Conservation (phyloP, 2,329 filamentous ascomycete genomes). For the Monosporascus sp. region DNA sequence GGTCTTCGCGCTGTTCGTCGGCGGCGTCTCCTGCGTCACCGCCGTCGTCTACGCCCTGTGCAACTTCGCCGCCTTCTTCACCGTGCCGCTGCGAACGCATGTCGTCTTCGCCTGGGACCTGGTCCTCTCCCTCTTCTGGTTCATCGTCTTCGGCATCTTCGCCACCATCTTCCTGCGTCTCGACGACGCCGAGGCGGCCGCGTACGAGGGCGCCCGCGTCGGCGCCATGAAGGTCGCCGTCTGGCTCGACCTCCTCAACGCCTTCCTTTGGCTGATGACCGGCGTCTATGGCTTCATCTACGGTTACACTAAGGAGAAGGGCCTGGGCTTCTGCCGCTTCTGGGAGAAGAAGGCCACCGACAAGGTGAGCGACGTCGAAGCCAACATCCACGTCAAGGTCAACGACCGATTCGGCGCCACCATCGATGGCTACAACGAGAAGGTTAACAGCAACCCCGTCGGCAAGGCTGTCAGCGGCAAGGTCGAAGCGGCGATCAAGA, state of each 20-base stretch:
- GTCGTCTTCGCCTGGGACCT: conserved; percentile 41
- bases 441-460: not conserved
- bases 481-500: not conserved
- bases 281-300: conserved; percentile 36
- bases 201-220: conserved; percentile 32
- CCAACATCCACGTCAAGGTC: conserved; percentile 8
- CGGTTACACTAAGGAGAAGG: conserved; percentile 22
- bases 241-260: conserved; percentile 65
- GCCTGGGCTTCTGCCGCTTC: conserved; percentile 31
- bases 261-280: conserved; percentile 58
- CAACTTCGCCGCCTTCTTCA: conserved; percentile 2
- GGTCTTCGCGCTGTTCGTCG: conserved; percentile 59
- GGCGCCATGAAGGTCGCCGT: conserved; percentile 63
- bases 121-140: conserved; percentile 47
- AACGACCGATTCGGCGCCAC: conserved; percentile 2
- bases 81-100: conserved; percentile 22
- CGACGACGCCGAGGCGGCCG: conserved; percentile 32
- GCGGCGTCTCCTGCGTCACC: conserved; percentile 48
- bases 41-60: conserved; percentile 37
- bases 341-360: conserved; percentile 29
- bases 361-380: conserved; percentile 15
- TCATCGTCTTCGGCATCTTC: conserved; percentile 67
- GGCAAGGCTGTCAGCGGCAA: not conserved
- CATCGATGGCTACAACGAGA: not conserved
- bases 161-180: conserved; percentile 63